Evolutionary conservation across 805 yeast genomes (phyloP).

Genomic region (Cyberlindnera mrakii): DNA sequence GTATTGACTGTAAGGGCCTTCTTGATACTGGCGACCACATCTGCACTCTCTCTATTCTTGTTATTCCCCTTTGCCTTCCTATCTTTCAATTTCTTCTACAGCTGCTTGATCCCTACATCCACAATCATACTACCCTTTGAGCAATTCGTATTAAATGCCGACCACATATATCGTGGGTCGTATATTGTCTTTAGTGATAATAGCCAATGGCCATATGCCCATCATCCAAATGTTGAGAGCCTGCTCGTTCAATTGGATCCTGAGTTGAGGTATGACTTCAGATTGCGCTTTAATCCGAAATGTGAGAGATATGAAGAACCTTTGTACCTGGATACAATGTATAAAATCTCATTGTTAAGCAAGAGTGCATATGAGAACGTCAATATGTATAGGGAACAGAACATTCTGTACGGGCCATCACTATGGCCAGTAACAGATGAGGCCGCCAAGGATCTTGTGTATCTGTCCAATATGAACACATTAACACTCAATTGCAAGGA

Average conservation of each 20-base stretch:
- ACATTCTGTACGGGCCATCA: too few relatives aligned
- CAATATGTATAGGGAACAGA: not conserved
- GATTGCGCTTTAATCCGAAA: slow-evolving; percentile 6
- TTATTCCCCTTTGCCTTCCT: slow-evolving; percentile 19
- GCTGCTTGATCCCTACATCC: slow-evolving; percentile 19
- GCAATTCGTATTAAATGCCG: slow-evolving; percentile 18
- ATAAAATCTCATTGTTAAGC: not conserved
- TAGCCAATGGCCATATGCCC: not conserved
- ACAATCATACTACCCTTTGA: slow-evolving; percentile 15
- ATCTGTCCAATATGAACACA: slow-evolving; percentile 14
- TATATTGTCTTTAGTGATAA: slow-evolving; percentile 16
- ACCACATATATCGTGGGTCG: slow-evolving; percentile 15
- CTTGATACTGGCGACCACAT: slow-evolving; percentile 11
- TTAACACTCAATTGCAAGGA: slow-evolving; percentile 14
- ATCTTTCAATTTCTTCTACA: slow-evolving; percentile 22
- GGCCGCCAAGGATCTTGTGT: not conserved
- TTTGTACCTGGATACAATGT: not conserved
- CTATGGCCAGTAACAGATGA: not conserved
- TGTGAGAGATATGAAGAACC: not conserved
- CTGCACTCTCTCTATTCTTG: slow-evolving; percentile 8
- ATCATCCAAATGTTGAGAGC: not conserved
- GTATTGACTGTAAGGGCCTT: slow-evolving; percentile 19
- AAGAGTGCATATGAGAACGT: too few relatives aligned
- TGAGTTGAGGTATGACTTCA: slow-evolving; percentile 17
- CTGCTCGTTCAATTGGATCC: slow-evolving; percentile 7